Evolutionary conservation across 768 basidiomycete genomes (phyloP), one percentile per base, ranked within the genome.

Genomic region (Austroboletus eburneus): DNA sequence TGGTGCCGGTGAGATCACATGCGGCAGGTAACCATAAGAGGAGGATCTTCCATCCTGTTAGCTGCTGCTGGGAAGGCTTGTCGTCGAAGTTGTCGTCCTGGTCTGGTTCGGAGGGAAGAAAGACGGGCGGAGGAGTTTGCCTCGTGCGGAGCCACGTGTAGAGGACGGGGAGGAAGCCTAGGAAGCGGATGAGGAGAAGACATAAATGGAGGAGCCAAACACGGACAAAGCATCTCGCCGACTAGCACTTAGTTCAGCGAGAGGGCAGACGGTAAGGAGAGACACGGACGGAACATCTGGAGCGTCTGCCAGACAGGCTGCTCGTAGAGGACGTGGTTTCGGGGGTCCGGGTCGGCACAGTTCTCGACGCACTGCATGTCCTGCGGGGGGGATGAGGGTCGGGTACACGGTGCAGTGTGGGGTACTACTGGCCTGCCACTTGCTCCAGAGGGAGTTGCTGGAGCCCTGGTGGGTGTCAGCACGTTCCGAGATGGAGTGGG

Each of bases 291-390:
- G 68, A 90, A 91, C 88, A 91, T 92, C 66, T 90, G 87, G 33
- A 91, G 76, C 13, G 82, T 90, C 67, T 92, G 90, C 87, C 91
- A 88, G 21, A 95, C 91, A 5, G 92, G 93, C 65, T 97, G 95
- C 61, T 97, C 93, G 64, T 88, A 98, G 24, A 90, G 76, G 40
- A 92, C 75, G 45, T 78, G 81, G 29, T 72, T 71, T 3, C 59
- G 51, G 2, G 83, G 77, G 65, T 89, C 72, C 30, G 78, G 77
- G 53, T 83, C 76, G 39, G 65, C 64, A 65, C 95, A 98, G 66
- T 94, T 88, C 75, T 91, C 91, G 36, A 97, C 94, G 62, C 95
- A 98, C 82, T 96, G 91, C 90, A 96, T 95, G 65, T 98, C 95
- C 84, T 87, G 50, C n/a, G n/a, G n/a, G 12, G 42, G 39, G 29